Conservation (phyloP, 108 stramenopile genomes). For the Aurantiochytrium sp. region DNA sequence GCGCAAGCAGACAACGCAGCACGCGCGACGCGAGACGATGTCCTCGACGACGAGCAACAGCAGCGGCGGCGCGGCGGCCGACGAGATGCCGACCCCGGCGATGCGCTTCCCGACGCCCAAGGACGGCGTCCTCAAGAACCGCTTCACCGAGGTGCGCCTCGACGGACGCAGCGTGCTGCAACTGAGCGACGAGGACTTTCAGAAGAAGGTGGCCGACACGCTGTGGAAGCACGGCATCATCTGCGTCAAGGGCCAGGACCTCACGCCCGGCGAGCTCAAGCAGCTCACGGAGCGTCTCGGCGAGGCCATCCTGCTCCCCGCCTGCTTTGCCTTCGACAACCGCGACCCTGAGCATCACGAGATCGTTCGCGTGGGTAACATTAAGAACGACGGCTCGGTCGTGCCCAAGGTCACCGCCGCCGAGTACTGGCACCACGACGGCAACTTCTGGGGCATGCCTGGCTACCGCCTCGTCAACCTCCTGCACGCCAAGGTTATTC, state of each 20-base stretch:
- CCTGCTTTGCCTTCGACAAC: slow-evolving; percentile 11
- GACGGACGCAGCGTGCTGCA: neutral
- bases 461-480: slow-evolving; percentile 27
- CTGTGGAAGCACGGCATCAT: slow-evolving; percentile 7
- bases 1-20: too few relatives aligned
- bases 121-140: slow-evolving; percentile 14
- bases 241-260: slow-evolving; percentile 8
- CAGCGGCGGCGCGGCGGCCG: neutral
- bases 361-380: slow-evolving; percentile 20
- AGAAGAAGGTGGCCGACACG: neutral
- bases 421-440: slow-evolving; percentile 28
- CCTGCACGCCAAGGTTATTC: slow-evolving; percentile 22
- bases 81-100: neutral
- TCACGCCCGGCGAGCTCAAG: neutral
- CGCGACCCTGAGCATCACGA: slow-evolving; percentile 20
- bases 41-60: neutral
- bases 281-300: neutral
- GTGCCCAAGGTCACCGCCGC: neutral
- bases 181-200: neutral
- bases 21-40: too few relatives aligned
- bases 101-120: slow-evolving; percentile 10
- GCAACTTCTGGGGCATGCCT: slow-evolving; percentile 28
- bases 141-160: neutral
- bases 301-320: neutral
- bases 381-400: neutral